Evolutionary conservation across 192 early-diverging fungal genomes (phyloP), one percentile per base, ranked within the genome.

Genomic region (Coemansia pectinata): DNA sequence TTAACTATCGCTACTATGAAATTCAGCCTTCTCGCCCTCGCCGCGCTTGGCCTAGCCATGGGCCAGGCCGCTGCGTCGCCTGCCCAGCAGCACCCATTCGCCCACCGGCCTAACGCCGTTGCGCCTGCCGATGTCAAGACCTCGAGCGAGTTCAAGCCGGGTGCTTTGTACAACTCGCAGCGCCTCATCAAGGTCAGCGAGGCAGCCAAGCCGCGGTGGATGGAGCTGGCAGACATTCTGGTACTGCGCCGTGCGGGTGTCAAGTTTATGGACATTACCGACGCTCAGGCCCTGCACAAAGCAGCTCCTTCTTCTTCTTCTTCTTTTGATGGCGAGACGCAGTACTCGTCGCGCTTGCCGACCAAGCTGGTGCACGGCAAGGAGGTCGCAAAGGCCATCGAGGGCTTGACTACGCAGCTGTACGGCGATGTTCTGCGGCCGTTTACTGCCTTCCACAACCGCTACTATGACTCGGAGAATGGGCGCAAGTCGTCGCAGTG

Each of bases 211-310:
- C 76, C 90, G 39, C 80, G 74, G 52, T 91, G 87, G 87, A 86
- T 90, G 79, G 67, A 68, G 10, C 69, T 88, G 17, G 68, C 72
- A 11, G 85, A 94, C 67, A 91, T 93, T 50, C 57, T 90, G 27
- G 82, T 71, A 3, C 87, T 98, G 62, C 82, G 90, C 60, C 87
- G 90, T 17, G 74, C 78, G 11, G 85, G 87, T 33, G 85, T 88
- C 57, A 79, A 86, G 23, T 98, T 91, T 73, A 94, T 96, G 85
- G 96, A 98, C 73, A 86, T 96, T 42, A 98, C 96, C 31, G 93
- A 96, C 69, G 72, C 85, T 48, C 75, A 80, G 63, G 85, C 86
- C 33, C 70, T 88, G 12, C 85, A 84, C 70, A 27, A 34, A 33
- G 21, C 5, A 12, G 14, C 47, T 15, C 19, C 55, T 3, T 55